Conservation (phyloP, 2,329 filamentous ascomycete species). For the Fusarium sambucinum region DNA sequence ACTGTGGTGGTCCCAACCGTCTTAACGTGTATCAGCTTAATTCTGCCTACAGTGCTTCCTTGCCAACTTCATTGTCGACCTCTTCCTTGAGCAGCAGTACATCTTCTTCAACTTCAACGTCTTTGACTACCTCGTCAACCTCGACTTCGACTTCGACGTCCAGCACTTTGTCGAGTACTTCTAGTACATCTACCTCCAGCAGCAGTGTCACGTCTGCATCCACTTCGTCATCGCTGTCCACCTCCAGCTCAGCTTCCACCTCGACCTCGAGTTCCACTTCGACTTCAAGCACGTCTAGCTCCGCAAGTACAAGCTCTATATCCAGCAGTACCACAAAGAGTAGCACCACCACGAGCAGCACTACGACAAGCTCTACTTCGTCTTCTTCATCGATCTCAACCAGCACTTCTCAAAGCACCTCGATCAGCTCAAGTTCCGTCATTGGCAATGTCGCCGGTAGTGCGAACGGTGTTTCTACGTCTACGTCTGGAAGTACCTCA, state of each 20-base stretch:
- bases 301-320: not conserved
- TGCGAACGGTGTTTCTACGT: not conserved
- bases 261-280: not conserved
- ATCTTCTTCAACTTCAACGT: accelerated
- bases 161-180: not conserved
- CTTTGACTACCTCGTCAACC: accelerated
- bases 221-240: not conserved
- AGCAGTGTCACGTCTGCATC: not conserved
- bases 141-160: not conserved
- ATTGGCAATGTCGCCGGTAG: not conserved
- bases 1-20: constrained; percentile 52
- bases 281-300: not conserved
- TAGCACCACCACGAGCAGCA: not conserved
- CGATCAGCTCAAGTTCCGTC: not conserved
- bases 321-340: accelerated
- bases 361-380: not conserved
- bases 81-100: not conserved
- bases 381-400: accelerated
- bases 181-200: accelerated
- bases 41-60: constrained; percentile 14
- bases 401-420: too few species aligned
- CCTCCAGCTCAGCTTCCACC: not conserved
- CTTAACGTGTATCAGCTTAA: constrained; percentile 54
- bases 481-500: accelerated
- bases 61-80: not conserved